Evolutionary conservation across 2,329 filamentous ascomycete genomes (phyloP).

Genomic region (Metarhizium robertsii): DNA sequence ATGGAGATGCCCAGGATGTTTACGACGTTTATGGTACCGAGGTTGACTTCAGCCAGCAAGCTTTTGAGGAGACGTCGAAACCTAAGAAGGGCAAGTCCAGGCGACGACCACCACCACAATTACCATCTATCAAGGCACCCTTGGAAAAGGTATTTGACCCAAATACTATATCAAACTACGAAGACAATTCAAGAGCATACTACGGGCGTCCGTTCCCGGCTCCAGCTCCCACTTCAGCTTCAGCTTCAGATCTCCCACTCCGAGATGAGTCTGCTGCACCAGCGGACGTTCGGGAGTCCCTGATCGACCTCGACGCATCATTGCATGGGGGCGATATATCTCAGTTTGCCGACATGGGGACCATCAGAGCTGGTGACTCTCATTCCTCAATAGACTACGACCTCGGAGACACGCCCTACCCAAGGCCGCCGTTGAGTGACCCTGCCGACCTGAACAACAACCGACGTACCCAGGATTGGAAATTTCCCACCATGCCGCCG

Average conservation of each 20-base stretch:
- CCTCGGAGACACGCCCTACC: constrained; percentile 32
- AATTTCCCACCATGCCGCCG: constrained; percentile 43
- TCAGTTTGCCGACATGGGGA: constrained; percentile 52
- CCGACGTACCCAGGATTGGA: constrained; percentile 46
- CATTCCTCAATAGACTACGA: constrained; percentile 40
- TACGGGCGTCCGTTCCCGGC: constrained; percentile 40
- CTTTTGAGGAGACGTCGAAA: constrained; percentile 40
- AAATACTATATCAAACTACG: constrained; percentile 54
- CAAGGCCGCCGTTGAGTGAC: constrained; percentile 46
- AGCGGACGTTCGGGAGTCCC: constrained; percentile 47
- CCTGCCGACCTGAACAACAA: constrained; percentile 42
- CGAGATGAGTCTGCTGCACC: constrained; percentile 43
- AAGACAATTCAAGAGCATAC: constrained; percentile 53
- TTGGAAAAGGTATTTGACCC: constrained; percentile 58
- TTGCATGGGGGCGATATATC: constrained; percentile 46
- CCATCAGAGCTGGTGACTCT: constrained; percentile 42
- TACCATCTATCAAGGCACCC: constrained; percentile 48
- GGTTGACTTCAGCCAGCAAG: constrained; percentile 40
- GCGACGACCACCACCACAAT: constrained; percentile 46
- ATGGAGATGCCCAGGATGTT: constrained; percentile 47
- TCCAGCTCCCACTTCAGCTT: constrained; percentile 17
- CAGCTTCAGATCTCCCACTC: constrained; percentile 46
- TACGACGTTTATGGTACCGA: constrained; percentile 51
- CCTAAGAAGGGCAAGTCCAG: constrained; percentile 43
- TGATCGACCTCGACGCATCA: constrained; percentile 56